Evolutionary conservation across 352 stramenopile genomes (phyloP).

Genomic region (Sclerospora graminicola): DNA sequence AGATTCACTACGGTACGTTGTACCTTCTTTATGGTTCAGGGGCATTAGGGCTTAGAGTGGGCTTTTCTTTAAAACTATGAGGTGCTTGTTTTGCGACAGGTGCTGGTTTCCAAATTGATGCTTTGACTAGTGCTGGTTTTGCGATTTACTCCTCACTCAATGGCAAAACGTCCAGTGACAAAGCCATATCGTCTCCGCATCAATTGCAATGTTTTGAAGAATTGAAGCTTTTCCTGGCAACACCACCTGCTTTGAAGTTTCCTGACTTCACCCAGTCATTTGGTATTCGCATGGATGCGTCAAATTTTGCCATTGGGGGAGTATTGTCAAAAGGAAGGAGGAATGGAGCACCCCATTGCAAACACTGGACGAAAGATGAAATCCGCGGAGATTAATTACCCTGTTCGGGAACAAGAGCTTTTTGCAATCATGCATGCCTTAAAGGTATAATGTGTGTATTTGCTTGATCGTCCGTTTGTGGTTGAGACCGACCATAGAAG

Average conservation of each 20-base stretch:
- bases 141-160: too few relatives aligned
- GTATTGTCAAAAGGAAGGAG: conserved; percentile 9
- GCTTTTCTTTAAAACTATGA: too few relatives aligned
- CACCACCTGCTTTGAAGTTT: neutral
- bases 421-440: conserved; percentile 1
- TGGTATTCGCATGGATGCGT: conserved; percentile 7
- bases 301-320: conserved; percentile 4
- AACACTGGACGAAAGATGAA: neutral
- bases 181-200: neutral
- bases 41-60: too few relatives aligned
- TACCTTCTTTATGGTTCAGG: too few relatives aligned
- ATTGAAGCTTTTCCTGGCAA: neutral
- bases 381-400: neutral
- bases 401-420: neutral
- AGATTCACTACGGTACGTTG: too few relatives aligned
- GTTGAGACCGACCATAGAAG: conserved; percentile 12
- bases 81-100: too few relatives aligned
- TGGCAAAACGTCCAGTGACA: neutral
- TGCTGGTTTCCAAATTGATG: too few relatives aligned
- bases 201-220: neutral
- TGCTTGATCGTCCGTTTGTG: neutral
- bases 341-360: conserved; percentile 2
- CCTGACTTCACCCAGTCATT: neutral
- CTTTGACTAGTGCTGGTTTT: too few relatives aligned
- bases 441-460: conserved; percentile 7